Evolutionary conservation across 305 asterid genomes (phyloP).

Genomic region (Ilex paraguariensis): DNA sequence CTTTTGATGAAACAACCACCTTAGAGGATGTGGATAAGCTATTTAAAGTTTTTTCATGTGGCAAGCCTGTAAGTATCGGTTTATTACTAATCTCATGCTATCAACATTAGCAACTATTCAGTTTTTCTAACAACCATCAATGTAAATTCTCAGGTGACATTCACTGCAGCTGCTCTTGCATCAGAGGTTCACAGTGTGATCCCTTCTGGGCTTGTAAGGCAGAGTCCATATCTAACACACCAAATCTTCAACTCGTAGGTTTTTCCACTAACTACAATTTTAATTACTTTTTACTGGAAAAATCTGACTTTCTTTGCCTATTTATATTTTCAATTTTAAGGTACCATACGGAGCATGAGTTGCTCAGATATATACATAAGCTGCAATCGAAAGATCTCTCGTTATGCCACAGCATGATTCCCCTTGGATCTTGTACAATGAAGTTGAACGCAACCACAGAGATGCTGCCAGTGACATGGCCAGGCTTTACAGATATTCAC

Average conservation of each 20-base stretch:
- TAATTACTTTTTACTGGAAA: background rate
- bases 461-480: slow-evolving; percentile 99
- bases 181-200: slow-evolving; percentile 64
- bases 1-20: slow-evolving; percentile 78
- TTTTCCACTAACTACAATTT: background rate
- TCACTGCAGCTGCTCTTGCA: slow-evolving; percentile 83
- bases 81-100: background rate
- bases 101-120: too few species aligned
- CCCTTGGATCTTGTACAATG: slow-evolving; percentile 98
- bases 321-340: slow-evolving; percentile 22
- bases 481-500: slow-evolving; percentile 71
- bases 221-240: slow-evolving; percentile 74
- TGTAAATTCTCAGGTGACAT: slow-evolving; percentile 45
- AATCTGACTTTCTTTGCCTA: slow-evolving; percentile 12
- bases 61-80: slow-evolving; percentile 63
- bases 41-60: slow-evolving; percentile 48
- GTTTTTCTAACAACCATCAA: background rate
- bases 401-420: slow-evolving; percentile 96
- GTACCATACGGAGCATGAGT: slow-evolving; percentile 91
- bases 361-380: slow-evolving; percentile 66
- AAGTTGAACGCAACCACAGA: slow-evolving; percentile 90
- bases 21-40: slow-evolving; percentile 62
- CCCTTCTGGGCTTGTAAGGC: slow-evolving; percentile 78
- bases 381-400: slow-evolving; percentile 79
- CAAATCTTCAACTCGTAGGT: slow-evolving; percentile 87